phyloP scores from a whole-genome alignment of 805 yeast genomes.

The Lipomyces orientalis region DNA sequence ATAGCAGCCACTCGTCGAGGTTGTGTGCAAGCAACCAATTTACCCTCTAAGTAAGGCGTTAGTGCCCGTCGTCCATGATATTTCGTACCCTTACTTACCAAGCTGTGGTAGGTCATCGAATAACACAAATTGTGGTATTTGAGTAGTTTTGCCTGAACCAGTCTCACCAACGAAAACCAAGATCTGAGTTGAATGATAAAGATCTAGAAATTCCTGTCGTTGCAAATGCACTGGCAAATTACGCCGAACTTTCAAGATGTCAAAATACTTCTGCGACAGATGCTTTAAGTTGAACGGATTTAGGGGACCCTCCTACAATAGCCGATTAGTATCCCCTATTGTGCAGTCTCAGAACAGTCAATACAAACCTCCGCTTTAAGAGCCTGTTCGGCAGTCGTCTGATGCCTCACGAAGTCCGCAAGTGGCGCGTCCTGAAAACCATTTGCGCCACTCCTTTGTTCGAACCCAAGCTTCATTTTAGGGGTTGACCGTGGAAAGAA shows the following conservation, averaged over 20 bases:
- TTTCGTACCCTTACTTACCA: conserved; percentile 32
- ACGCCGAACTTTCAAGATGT: conserved; percentile 77
- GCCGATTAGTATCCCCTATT: conserved; percentile 28
- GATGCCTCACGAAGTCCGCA: conserved; percentile 39
- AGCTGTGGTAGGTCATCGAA: conserved; percentile 93
- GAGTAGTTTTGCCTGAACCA: conserved; percentile 98
- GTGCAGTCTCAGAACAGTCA: conserved; percentile 45
- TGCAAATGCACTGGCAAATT: conserved; percentile 94
- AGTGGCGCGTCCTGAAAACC: conserved; percentile 8
- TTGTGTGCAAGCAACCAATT: conserved; percentile 90
- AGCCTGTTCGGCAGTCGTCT: conserved; percentile 47
- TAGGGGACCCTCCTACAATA: conserved; percentile 49
- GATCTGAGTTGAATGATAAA: conserved; percentile 86
- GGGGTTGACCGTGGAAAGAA: background rate
- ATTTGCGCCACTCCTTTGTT: conserved; percentile 2
- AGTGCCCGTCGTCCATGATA: background rate
- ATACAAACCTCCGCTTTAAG: conserved; percentile 43
- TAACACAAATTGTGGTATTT: conserved; percentile 93
- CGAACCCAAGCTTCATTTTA: conserved; percentile 1
- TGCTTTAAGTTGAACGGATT: conserved; percentile 82
- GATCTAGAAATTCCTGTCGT: conserved; percentile 81
- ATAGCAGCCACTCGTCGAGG: conserved; percentile 99
- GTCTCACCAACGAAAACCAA: conserved; percentile 99
- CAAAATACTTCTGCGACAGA: conserved; percentile 71
- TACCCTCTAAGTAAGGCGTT: conserved; percentile 51